Evolutionary conservation across 441 rosid genomes (phyloP), one percentile per base, ranked within the genome.

Genomic region (Francoa sonchifolia): DNA sequence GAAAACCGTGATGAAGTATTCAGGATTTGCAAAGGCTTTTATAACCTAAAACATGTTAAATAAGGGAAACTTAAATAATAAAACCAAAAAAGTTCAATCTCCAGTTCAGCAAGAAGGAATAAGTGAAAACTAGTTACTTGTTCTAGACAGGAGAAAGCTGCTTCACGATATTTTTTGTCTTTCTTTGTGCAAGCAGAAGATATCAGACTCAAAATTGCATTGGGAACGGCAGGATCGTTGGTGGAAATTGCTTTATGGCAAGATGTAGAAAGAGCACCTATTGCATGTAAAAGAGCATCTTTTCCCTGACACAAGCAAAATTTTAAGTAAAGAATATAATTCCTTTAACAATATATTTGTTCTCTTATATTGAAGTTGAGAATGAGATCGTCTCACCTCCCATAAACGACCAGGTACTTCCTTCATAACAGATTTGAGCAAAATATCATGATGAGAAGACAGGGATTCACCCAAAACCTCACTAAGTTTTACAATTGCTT

Each of bases 321-420:
- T 19, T 9, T 15, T 19, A 36, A 9, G 11, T 36, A 36, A 36
- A 18, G n/a, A 18, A 35, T n/a, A n/a, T n/a, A n/a, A n/a, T n/a
- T n/a, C n/a, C 30, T 27, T 27, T 27, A 27, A 23, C 8, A 16
- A 2, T 23, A 12, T 15, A 36, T 52, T 39, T 33, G 6, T 15
- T 32, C 53, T 37, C 33, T 43, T 33, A 19, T 12, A 44, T 9
- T 9, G 7, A 33, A 57, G 30, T 13, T 21, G 6, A 25, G 27
- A 39, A 45, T 50, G 33, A 20, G 42, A 18, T 52, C 53, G 16
- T 21, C 52, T 8, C 46, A 89, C 98, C 94, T 89, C 96, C 98
- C 98, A 89, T 44, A 89, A 56, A 43, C 85, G 94, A 54, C 96
- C 94, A 30, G 87, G 98, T 56, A 89, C 48, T 70, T 89, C 98